Base-by-base conservation (phyloP, 2,329 filamentous ascomycete species). In the Aurifilum marmelostoma region DNA sequence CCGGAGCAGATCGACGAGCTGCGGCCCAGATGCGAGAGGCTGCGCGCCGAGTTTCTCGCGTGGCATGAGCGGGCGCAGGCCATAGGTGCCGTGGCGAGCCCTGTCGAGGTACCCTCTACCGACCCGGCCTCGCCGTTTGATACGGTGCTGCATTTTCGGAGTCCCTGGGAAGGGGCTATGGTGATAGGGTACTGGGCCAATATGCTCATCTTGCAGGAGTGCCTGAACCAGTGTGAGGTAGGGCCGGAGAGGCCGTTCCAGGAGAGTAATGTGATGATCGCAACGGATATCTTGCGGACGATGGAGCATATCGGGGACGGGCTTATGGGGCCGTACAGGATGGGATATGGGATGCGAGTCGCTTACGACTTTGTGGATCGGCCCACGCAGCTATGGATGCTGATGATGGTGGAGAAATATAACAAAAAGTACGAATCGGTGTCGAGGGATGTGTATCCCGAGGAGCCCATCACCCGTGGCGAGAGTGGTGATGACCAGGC, bases 141-240 rank as follows among this genome's bases (percentile, higher is more conserved):
- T 37, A 77, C 73, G 2, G 73, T 82, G 5, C 72, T 82, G 18
- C 68, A 72, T 29, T 79, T 78, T 66, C 66, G 73, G 34, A 74
- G 75, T 37, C 71, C 73, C 2, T 81, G 79, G 77, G 73, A 76
- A 14, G 80, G 79, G 2, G 73, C 78, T 39, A 71, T 82, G 65
- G 75, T 77, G 58, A 73, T 81, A 71, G 75, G 74, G 27, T 80
- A 79, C 69, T 80, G 80, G 78, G 78, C 80, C 8, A 79, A 76
- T 50, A 73, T 80, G 73, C 73, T 82, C n/a, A 78, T 83, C 63
- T 71, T 83, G 43, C 77, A 83, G 66, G 79, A 80, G 69, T 75
- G 74, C 8, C 61, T 82, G 63, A 75, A 76, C 27, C 75, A 77
- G 65, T 81, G 79, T 67, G 73, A 72, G 18, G 72, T 74, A 39